Conservation (phyloP, 2,329 filamentous ascomycete species). For the Furcasterigmium sp. region DNA sequence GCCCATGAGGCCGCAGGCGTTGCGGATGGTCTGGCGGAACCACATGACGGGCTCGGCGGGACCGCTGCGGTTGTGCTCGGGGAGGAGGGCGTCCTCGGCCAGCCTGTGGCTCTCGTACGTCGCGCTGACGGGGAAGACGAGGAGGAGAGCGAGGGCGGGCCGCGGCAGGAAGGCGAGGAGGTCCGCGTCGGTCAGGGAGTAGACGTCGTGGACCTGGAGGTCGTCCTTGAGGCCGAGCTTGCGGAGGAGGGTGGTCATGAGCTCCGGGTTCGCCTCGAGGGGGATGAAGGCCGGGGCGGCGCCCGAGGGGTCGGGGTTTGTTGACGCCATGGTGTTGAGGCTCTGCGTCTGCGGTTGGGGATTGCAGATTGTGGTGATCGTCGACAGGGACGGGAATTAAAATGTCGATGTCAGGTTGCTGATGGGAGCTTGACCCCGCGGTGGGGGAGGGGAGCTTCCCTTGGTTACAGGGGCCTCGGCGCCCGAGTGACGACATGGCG, state of each 20-base stretch:
- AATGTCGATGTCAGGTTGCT: background rate
- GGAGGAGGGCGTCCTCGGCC: constrained; percentile 61
- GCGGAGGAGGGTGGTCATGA: constrained; percentile 80
- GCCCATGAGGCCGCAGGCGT: constrained; percentile 89
- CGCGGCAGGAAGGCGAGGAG: constrained; percentile 83
- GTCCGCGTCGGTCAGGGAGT: constrained; percentile 79
- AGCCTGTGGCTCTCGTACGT: constrained; percentile 73
- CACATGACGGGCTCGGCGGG: constrained; percentile 73
- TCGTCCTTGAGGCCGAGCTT: constrained; percentile 75
- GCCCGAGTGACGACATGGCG: background rate
- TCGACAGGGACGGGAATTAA: too few species aligned
- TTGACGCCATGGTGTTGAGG: constrained; percentile 15
- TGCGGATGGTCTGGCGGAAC: constrained; percentile 93
- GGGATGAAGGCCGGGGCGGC: constrained; percentile 47
- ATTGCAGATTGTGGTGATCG: background rate
- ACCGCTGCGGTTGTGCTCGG: constrained; percentile 65
- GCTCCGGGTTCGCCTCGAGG: constrained; percentile 73
- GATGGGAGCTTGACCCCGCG: background rate
- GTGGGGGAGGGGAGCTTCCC: background rate
- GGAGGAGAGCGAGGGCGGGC: constrained; percentile 79
- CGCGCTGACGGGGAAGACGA: constrained; percentile 82
- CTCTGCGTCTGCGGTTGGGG: background rate
- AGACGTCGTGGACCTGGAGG: constrained; percentile 85
- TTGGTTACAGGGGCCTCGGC: background rate
- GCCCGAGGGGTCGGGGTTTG: constrained; percentile 32